These are phyloP conservation scores for Rhododendron ferrugineum DNA, from an alignment of 148 eudicot species.

Conservation along the genomic window DNA sequence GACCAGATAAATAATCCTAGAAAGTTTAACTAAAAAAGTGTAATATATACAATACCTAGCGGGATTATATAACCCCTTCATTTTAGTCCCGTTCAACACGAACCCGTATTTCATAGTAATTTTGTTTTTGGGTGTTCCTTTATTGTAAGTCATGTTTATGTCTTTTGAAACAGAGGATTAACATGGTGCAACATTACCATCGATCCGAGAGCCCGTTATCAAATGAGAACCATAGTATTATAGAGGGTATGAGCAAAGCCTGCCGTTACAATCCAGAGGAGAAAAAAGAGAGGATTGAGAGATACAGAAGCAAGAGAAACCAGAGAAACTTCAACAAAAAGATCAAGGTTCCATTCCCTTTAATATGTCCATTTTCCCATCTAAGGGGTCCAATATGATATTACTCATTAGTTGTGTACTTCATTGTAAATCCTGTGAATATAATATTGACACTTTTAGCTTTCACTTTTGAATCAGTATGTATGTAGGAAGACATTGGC, in stretches of 20 bases:
- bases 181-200: constrained; percentile 28
- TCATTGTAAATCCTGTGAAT: not conserved
- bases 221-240: constrained; percentile 52
- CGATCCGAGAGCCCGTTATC: constrained; percentile 55
- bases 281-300: constrained; percentile 76
- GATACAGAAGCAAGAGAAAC: constrained; percentile 77
- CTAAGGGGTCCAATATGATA: not conserved
- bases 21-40: not conserved
- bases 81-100: not conserved
- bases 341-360: constrained; percentile 54
- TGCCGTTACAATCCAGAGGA: constrained; percentile 78
- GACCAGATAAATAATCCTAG: not conserved
- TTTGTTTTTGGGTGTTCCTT: not conserved
- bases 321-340: constrained; percentile 91
- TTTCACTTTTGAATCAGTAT: constrained; percentile 40
- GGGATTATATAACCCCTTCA: not conserved
- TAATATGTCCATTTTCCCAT: not conserved
- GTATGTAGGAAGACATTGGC: constrained; percentile 93
- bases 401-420: not conserved
- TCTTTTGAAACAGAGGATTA: constrained; percentile 35
- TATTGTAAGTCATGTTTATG: not conserved
- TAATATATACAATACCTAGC: not conserved
- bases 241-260: constrained; percentile 73
- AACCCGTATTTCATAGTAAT: not conserved
- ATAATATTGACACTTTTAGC: not conserved